A percentile compares a stretch with the other conserved stretches of the same genome.
These are phyloP conservation scores for Posidonia oceanica DNA, from an alignment of 116 monocot genomes.

Conservation along the genomic window DNA sequence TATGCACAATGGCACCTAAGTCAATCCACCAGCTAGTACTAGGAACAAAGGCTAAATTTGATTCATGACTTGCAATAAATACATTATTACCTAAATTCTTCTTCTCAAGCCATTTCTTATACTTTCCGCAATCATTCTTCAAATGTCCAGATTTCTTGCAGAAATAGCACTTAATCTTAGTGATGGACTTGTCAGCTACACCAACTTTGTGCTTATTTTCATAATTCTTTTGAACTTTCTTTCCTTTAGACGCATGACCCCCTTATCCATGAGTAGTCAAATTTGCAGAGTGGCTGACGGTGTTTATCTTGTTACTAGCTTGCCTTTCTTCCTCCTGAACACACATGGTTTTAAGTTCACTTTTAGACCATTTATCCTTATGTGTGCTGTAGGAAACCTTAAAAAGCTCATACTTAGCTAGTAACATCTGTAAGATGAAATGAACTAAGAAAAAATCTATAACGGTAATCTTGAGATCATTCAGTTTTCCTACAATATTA, in stretches of 20 bases:
- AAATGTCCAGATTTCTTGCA: background rate
- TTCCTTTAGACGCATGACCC: background rate
- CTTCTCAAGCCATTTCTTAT: no score
- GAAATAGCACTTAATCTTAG: no score
- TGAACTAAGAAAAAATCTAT: slow-evolving; percentile 4
- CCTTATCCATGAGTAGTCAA: no score
- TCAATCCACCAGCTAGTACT: slow-evolving; percentile 1
- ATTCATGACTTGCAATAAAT: no score
- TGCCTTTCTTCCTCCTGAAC: background rate
- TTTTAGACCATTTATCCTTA: background rate
- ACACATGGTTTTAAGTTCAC: slow-evolving; percentile 8
- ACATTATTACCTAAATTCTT: no score
- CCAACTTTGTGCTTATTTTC: no score
- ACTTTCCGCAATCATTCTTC: no score
- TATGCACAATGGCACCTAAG: background rate
- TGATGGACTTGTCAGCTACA: background rate
- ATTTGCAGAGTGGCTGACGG: no score
- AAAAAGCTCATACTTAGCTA: no score
- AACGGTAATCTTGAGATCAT: background rate
- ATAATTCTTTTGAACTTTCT: background rate
- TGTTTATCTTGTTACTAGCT: no score
- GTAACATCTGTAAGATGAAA: background rate
- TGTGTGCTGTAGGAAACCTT: background rate
- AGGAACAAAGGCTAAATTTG: no score
- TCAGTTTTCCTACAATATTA: no score